Evolutionary conservation across 257 asterid species (phyloP).

Genomic region (Ligustrum vulgare): DNA sequence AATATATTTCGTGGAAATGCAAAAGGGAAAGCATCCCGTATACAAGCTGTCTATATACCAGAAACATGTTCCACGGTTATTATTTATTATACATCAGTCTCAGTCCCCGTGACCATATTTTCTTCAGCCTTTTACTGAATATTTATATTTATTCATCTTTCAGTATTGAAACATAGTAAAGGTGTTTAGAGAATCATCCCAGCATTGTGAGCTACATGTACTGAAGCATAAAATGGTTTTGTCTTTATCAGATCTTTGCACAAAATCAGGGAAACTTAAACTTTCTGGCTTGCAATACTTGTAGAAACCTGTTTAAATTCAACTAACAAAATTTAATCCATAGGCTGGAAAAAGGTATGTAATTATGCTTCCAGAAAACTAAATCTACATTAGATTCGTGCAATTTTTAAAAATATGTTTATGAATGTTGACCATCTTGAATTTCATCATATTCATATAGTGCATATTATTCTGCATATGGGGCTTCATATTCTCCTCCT

Average conservation of each 20-base stretch:
- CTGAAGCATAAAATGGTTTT: not conserved
- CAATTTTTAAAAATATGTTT: not conserved
- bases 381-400: not conserved
- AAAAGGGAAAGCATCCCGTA: not conserved
- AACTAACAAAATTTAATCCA: not conserved
- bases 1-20: no score
- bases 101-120: not conserved
- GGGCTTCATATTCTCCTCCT: slow-evolving; percentile 17
- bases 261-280: not conserved
- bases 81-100: not conserved
- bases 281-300: not conserved
- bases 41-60: not conserved
- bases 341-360: not conserved
- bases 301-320: not conserved
- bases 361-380: not conserved
- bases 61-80: not conserved
- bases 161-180: not conserved
- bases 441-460: not conserved
- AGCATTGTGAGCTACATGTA: not conserved
- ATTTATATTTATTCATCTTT: not conserved
- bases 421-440: not conserved
- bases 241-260: not conserved
- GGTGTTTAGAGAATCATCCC: not conserved
- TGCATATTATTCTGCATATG: not conserved
- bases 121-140: not conserved